Conservation (phyloP, 345 rosid species). For the Brassica juncea region DNA sequence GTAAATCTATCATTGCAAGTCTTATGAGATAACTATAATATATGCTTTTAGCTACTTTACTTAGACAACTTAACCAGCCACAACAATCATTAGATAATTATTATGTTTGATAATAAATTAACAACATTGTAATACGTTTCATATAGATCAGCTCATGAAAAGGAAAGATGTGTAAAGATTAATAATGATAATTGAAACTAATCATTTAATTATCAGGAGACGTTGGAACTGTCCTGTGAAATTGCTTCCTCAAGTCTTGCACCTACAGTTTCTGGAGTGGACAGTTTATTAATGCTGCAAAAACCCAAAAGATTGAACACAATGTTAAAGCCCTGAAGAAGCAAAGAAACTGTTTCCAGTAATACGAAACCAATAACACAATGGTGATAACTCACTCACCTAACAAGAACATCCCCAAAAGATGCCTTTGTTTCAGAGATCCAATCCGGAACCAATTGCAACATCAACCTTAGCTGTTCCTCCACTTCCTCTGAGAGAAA, state of each 20-base stretch:
- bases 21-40: neutral
- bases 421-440: constrained; percentile 61
- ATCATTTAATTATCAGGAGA: constrained; percentile 6
- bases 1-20: too few species aligned
- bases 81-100: neutral
- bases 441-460: constrained; percentile 87
- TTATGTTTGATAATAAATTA: neutral
- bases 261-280: constrained; percentile 52
- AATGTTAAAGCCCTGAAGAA: constrained; percentile 19
- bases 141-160: neutral
- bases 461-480: constrained; percentile 66
- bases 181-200: neutral
- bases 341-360: neutral
- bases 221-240: constrained; percentile 31
- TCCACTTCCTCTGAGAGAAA: constrained; percentile 73
- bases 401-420: constrained; percentile 60
- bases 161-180: neutral
- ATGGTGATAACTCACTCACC: constrained; percentile 61
- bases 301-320: constrained; percentile 21
- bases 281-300: constrained; percentile 63
- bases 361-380: neutral
- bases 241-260: constrained; percentile 54
- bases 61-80: neutral
- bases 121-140: neutral
- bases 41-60: neutral